Base-by-base conservation (phyloP, 805 yeast genomes). In the Isabelozyma pseudorhagii region DNA sequence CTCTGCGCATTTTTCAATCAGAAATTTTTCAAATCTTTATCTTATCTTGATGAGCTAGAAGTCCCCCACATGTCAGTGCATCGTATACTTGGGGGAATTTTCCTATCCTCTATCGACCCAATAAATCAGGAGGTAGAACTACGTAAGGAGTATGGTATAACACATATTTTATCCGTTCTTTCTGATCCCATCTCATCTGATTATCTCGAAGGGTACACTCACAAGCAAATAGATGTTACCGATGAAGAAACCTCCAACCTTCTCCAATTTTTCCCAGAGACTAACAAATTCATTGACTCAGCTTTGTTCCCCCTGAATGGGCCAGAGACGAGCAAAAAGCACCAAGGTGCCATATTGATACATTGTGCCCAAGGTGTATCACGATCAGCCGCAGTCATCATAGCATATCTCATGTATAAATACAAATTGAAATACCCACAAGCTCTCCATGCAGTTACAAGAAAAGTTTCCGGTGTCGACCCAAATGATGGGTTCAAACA, bases 51-150 rank as follows among this genome's bases (percentile, higher is more conserved):
- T 21, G 25, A 21, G 25, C 25, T 21, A 21, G 6, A 21, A 21
- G 25, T 5, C 25, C 6, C 25, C 25, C 25, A 21, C 25, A 21
- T 21, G 25, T 21, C 3, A 56, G 63, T 78, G 51, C 75, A 80
- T 48, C 74, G 96, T 59, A 78, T 91, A n/a, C 66, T 89, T n/a
- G 96, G 96, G 25, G 84, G 85, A 8, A 77, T 93, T 1, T 88
- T 83, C 67, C 66, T 93, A 13, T 91, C 97, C 4, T 82, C 94
- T 0, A 71, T 85, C 17, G 81, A 79, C 46, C 87, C 96, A 0
- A 68, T 91, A 18, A 69, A 78, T 13, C 76, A 81, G 3, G 77
- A 70, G 40, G 66, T 74, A 11, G 82, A 86, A 41, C 66, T 89
- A 41, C 25, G 25, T 21, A 68, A 66, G 18, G 73, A 79, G 18